A percentile compares a stretch with the other conserved stretches of the same genome.
These are phyloP conservation scores for Isabelozyma pseudorhagii DNA, from an alignment of 805 yeast genomes.

Conservation along the genomic window DNA sequence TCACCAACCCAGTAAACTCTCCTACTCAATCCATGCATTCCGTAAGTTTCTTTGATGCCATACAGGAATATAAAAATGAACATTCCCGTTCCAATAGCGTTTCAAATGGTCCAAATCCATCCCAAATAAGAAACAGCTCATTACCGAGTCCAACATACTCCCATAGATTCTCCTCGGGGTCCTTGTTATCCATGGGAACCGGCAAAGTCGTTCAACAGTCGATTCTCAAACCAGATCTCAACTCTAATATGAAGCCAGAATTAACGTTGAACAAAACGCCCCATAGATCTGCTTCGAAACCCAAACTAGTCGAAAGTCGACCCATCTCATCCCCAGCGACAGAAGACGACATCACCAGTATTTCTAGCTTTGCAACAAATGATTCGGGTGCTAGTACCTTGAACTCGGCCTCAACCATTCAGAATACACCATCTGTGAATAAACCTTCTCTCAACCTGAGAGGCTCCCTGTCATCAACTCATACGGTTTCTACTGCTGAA, in stretches of 20 bases:
- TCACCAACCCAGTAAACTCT: constrained; percentile 15
- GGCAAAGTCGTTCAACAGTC: constrained; percentile 35
- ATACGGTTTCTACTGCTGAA: constrained; percentile 17
- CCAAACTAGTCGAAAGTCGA: constrained; percentile 22
- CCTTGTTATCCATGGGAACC: constrained; percentile 39
- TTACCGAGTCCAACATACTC: constrained; percentile 26
- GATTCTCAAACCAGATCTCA: constrained; percentile 15
- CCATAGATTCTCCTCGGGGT: constrained; percentile 35
- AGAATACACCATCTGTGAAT: constrained; percentile 3
- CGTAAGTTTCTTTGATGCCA: constrained; percentile 3
- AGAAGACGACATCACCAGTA: background rate
- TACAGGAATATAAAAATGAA: background rate
- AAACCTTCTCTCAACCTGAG: constrained; percentile 14
- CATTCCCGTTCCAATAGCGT: constrained; percentile 9
- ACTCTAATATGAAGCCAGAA: constrained; percentile 7
- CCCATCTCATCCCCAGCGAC: constrained; percentile 3
- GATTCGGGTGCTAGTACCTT: background rate
- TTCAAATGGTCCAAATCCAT: background rate
- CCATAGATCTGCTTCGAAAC: constrained; percentile 5
- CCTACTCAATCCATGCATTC: constrained; percentile 24
- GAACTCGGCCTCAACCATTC: background rate
- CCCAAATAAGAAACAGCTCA: constrained; percentile 1
- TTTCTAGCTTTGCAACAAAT: background rate
- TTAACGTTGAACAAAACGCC: background rate
- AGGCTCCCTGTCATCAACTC: constrained; percentile 17